phyloP scores from a whole-genome alignment of 441 rosid genomes.

The Lepidium campestre region DNA sequence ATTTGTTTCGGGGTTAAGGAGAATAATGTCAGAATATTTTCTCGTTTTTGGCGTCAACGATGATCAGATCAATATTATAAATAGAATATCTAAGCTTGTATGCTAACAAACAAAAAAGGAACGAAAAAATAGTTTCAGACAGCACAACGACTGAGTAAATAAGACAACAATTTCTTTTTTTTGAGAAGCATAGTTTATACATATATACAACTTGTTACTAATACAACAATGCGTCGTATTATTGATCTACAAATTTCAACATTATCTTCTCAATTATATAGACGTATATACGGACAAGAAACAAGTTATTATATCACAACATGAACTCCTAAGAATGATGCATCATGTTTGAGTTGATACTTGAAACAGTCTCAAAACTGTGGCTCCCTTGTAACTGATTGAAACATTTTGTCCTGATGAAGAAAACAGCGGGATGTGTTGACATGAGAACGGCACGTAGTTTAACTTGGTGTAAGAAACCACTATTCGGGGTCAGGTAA shows the following conservation, averaged over 20 bases:
- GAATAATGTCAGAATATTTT: background rate
- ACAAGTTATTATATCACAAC: background rate
- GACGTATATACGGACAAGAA: constrained; percentile 1
- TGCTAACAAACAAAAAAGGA: background rate
- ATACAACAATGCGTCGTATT: background rate
- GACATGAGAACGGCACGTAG: background rate
- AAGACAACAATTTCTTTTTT: background rate
- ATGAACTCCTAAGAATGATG: background rate
- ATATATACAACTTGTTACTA: background rate
- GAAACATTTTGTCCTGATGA: background rate
- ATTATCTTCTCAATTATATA: constrained; percentile 1
- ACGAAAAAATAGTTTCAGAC: background rate
- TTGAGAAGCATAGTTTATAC: background rate
- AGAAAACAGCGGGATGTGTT: background rate
- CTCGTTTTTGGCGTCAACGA: background rate
- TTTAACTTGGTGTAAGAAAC: background rate
- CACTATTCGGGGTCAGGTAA: background rate
- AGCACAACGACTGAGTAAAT: background rate
- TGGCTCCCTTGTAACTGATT: background rate
- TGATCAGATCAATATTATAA: background rate
- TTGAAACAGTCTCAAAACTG: background rate
- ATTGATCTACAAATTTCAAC: background rate
- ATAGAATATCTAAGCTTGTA: background rate
- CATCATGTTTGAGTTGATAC: background rate
- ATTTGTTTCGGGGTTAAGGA: background rate